Percentiles rank a stretch among this genome's conserved stretches.
Conservation (phyloP, 495 filamentous ascomycete species). For the Rhypophila decipiens region DNA sequence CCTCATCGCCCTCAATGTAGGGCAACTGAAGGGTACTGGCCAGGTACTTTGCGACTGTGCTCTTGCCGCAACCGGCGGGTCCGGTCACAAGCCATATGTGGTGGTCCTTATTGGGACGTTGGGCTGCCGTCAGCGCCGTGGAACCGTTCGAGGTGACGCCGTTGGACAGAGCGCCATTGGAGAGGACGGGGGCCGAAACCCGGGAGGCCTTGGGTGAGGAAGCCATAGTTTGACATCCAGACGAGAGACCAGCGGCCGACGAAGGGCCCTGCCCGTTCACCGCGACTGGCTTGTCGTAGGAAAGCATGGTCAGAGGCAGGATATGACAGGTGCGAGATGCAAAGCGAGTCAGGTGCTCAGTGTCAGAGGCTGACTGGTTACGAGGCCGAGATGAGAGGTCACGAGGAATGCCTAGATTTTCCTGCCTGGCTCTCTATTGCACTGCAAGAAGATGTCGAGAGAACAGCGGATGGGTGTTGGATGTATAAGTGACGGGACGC, state of each 20-base stretch:
- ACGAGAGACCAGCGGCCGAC: constrained; percentile 24
- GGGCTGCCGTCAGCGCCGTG: constrained; percentile 12
- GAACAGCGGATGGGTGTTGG: too few relatives aligned
- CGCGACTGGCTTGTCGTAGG: constrained; percentile 33
- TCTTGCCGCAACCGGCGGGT: constrained; percentile 94
- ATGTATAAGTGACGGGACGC: constrained; percentile 5
- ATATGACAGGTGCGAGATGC: not conserved
- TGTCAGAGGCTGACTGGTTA: not conserved
- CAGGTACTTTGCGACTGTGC: constrained; percentile 77
- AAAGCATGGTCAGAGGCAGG: constrained; percentile 30
- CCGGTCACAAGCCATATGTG: constrained; percentile 99
- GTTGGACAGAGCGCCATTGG: constrained; percentile 17
- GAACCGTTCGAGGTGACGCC: constrained; percentile 20
- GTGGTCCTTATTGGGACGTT: constrained; percentile 40
- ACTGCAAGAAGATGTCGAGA: too few relatives aligned
- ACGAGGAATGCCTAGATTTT: not conserved
- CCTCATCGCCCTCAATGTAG: constrained; percentile 94
- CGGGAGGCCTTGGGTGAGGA: constrained; percentile 28
- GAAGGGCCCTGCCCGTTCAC: constrained; percentile 28
- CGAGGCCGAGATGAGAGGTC: not conserved
- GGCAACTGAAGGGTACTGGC: constrained; percentile 63
- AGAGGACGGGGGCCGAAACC: constrained; percentile 20
- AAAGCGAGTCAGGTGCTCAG: not conserved
- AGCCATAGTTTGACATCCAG: constrained; percentile 25
- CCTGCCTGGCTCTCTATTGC: constrained; percentile 10